Conservation (phyloP, 257 asterid species). For the Nicotiana obtusifolia region DNA sequence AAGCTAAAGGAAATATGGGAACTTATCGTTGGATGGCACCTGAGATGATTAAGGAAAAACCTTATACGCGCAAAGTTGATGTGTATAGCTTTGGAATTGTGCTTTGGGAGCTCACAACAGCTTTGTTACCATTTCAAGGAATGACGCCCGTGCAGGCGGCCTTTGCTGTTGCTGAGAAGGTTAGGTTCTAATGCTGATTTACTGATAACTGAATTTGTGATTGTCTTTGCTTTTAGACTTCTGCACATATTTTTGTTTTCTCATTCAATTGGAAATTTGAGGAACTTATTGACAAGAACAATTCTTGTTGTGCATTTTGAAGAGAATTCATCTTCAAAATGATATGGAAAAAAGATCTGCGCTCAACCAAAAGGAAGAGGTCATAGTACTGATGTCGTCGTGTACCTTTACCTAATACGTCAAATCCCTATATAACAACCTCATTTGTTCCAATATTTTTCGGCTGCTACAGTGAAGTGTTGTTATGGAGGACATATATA, state of each 20-base stretch:
- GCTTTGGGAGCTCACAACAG: constrained; percentile 76
- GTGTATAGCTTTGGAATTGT: constrained; percentile 85
- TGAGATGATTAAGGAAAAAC: constrained; percentile 68
- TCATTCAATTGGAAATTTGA: background rate
- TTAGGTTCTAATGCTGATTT: no score
- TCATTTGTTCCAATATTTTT: no score
- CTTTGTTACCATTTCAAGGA: constrained; percentile 69
- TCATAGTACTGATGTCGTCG: background rate
- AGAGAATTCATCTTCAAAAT: background rate
- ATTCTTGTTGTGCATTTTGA: no score
- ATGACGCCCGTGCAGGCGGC: constrained; percentile 88
- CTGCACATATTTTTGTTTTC: no score
- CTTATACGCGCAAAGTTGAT: constrained; percentile 70
- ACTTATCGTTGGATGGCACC: constrained; percentile 99
- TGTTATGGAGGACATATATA: no score
- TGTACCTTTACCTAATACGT: background rate
- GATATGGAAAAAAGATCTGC: background rate
- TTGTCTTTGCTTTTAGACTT: no score
- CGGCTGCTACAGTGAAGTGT: no score
- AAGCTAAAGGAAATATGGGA: constrained; percentile 57
- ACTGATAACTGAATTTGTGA: no score
- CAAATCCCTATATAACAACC: no score
- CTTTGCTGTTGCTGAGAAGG: constrained; percentile 77
- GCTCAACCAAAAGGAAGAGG: background rate
- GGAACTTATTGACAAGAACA: background rate